Conservation (phyloP, 495 filamentous ascomycete species). For the Peziza echinospora region DNA sequence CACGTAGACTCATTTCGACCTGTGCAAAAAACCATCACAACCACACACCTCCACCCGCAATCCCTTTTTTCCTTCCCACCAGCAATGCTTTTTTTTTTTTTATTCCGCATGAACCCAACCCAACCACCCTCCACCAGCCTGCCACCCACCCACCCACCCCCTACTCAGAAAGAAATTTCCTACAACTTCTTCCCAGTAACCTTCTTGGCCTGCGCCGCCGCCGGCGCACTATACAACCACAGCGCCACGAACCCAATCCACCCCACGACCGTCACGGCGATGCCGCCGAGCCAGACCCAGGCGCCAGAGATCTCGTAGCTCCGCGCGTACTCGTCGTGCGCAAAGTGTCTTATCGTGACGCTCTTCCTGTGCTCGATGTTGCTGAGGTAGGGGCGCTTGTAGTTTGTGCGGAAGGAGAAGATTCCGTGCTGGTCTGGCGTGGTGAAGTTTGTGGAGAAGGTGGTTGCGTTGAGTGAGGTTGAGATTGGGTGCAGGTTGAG, state of each 20-base stretch:
- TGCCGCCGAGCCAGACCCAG: slow-evolving; percentile 88
- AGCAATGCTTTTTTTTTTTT: no score
- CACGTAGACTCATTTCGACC: no score
- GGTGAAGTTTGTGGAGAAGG: slow-evolving; percentile 54
- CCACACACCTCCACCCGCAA: no score
- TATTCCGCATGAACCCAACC: no score
- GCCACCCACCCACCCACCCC: no score
- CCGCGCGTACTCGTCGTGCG: slow-evolving; percentile 87
- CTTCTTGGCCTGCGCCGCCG: background rate
- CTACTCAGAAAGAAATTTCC: no score
- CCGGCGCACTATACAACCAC: slow-evolving; percentile 41
- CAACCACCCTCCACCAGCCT: no score
- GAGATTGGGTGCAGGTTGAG: slow-evolving; percentile 39
- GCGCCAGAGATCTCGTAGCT: slow-evolving; percentile 75
- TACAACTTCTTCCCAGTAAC: background rate
- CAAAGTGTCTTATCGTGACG: slow-evolving; percentile 84
- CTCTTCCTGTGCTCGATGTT: slow-evolving; percentile 85
- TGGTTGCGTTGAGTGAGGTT: slow-evolving; percentile 42
- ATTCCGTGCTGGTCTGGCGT: slow-evolving; percentile 93
- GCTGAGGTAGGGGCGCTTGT: slow-evolving; percentile 80
- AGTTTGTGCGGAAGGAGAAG: slow-evolving; percentile 90
- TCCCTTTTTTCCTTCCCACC: no score
- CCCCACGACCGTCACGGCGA: slow-evolving; percentile 59
- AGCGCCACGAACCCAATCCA: slow-evolving; percentile 68
- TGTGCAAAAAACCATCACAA: no score